Evolutionary conservation across 192 early-diverging fungal species (phyloP).

Genomic region (Umbelopsis isabellina): DNA sequence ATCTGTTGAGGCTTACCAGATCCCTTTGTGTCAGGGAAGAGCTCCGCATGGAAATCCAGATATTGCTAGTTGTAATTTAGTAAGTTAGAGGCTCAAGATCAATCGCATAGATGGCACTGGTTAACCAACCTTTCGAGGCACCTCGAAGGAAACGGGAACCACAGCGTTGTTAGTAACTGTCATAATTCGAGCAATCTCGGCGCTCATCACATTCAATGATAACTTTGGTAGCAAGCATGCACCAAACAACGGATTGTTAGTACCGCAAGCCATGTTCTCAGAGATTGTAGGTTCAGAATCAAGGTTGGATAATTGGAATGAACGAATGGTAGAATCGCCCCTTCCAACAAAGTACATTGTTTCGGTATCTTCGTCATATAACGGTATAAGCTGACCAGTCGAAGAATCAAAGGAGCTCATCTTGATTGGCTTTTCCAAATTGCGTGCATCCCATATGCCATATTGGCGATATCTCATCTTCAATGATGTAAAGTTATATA

Average conservation of each 20-base stretch:
- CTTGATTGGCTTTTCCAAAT: conserved; percentile 60
- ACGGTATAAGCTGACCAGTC: conserved; percentile 69
- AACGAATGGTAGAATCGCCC: conserved; percentile 72
- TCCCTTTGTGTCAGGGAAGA: conserved; percentile 84
- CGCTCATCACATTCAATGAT: conserved; percentile 69
- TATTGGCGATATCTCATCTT: conserved; percentile 66
- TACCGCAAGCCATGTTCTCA: conserved; percentile 49
- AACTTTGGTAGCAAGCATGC: conserved; percentile 72
- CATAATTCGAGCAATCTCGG: conserved; percentile 69
- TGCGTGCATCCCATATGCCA: conserved; percentile 77
- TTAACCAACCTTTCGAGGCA: conserved; percentile 63
- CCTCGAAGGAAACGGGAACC: conserved; percentile 68
- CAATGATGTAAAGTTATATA: neutral
- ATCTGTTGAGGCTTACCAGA: conserved; percentile 23
- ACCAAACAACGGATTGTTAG: conserved; percentile 51
- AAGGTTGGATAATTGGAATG: conserved; percentile 58
- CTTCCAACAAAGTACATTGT: conserved; percentile 72
- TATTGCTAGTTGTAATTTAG: conserved; percentile 51
- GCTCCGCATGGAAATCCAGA: conserved; percentile 81
- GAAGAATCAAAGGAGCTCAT: conserved; percentile 66
- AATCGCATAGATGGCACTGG: neutral
- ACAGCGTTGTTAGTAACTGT: conserved; percentile 60
- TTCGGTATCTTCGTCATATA: conserved; percentile 83
- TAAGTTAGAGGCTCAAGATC: conserved; percentile 1
- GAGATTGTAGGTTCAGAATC: conserved; percentile 45